Evolutionary conservation across 768 basidiomycete species (phyloP), one percentile per base, ranked within the genome.

Genomic region (Pleurotus tuber-regium): DNA sequence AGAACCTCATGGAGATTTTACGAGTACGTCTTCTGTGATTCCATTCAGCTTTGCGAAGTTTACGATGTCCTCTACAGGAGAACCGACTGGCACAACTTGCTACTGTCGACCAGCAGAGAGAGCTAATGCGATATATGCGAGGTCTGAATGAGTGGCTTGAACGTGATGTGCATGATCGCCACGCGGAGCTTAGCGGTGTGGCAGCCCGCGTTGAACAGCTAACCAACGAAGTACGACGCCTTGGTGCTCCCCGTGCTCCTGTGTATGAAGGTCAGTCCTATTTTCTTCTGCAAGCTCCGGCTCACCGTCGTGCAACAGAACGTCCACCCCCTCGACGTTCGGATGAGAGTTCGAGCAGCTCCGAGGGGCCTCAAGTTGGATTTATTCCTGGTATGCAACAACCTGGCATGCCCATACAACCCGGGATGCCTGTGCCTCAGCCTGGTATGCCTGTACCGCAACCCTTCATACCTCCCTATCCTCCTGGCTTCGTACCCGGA

Each of bases 111-210:
- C 88, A 92, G 60, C 88, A 89, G 57, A 77, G 87, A 31, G 87
- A 88, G 62, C 69, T 90, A 44, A 89, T 89, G 80, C 72, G 86
- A 47, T 92, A 93, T 57, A 84, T 93, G 80, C 62, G 78, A 42
- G 79, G 75, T 1, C 69, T 92, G 26, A 93, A 92, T 56, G 77
- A 80, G 28, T 93, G 91, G 91, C 70, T 93, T 12, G 83, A 77
- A 51, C 78, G 83, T 28, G 91, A 93, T 63, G 88, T 90, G 0
- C 75, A 77, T 40, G 88, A 91, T 65, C 83, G 91, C 19, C 89
- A 89, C 55, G 73, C 78, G 3, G 90, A 92, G 61, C 67, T 92
- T 31, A 76, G 76, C 14, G 80, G 79, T 7, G 80, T 93, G 6
- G 71, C 80, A 36, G 82, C 80, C 14, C 78, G 87, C 9, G 71